Evolutionary conservation across 2,329 filamentous ascomycete species (phyloP).

Genomic region (Calonectria pteridis): DNA sequence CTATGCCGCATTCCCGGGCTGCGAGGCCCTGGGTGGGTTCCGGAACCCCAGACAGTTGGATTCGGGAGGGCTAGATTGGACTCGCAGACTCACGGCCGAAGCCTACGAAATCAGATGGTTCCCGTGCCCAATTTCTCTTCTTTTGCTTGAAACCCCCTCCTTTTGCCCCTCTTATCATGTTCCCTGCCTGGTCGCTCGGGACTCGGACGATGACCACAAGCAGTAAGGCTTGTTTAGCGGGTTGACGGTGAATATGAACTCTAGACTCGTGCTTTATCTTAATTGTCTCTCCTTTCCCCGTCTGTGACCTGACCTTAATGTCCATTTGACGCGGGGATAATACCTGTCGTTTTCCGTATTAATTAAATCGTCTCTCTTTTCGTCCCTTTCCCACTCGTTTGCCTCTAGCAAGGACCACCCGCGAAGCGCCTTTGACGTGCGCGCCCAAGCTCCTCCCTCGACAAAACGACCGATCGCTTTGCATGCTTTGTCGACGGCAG

Average conservation of each 20-base stretch:
- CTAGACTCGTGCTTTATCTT: conserved; percentile 4
- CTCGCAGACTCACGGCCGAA: background rate
- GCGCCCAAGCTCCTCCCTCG: background rate
- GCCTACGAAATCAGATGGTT: conserved; percentile 1
- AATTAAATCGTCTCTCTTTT: background rate
- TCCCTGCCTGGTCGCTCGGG: background rate
- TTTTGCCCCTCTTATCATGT: background rate
- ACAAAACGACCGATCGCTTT: background rate
- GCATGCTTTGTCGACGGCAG: background rate
- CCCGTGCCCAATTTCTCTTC: conserved; percentile 1
- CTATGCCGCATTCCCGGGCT: conserved; percentile 25
- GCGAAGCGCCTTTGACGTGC: background rate
- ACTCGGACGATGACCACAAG: background rate
- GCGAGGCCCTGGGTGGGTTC: background rate
- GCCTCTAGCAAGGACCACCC: background rate
- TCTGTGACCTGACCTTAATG: conserved; percentile 3
- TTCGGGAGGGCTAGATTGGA: background rate
- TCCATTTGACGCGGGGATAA: background rate
- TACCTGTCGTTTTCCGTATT: background rate
- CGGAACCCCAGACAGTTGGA: background rate
- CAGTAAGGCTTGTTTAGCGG: background rate
- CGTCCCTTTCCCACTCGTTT: background rate
- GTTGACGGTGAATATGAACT: background rate
- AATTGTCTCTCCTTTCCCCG: conserved; percentile 1
- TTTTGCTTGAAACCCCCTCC: background rate